Evolutionary conservation across 805 yeast genomes (phyloP).

Genomic region (Diddensiella caesifluorescens): DNA sequence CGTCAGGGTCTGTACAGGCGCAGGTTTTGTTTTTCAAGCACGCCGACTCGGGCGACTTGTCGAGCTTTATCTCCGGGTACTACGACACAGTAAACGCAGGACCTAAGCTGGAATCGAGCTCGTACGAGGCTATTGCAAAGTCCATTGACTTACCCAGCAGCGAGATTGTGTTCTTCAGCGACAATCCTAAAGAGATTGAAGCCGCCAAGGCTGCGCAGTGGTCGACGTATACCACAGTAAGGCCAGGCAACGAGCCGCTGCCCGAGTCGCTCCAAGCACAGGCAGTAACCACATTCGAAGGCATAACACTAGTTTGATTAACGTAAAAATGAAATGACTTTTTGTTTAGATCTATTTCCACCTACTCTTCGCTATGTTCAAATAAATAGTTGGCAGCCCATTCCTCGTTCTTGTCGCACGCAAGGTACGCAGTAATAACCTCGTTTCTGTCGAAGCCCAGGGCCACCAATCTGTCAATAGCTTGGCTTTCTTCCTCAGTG

Average conservation of each 20-base stretch:
- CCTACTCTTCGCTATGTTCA: slow-evolving; percentile 35
- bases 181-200: slow-evolving; percentile 67
- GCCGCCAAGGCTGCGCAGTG: slow-evolving; percentile 71
- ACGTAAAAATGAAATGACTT: background rate
- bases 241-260: slow-evolving; percentile 67
- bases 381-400: slow-evolving; percentile 90
- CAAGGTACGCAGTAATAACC: slow-evolving; percentile 91
- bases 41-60: slow-evolving; percentile 46
- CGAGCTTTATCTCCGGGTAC: slow-evolving; percentile 53
- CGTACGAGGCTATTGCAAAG: slow-evolving; percentile 54
- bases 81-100: slow-evolving; percentile 87
- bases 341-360: slow-evolving; percentile 4
- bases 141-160: slow-evolving; percentile 33
- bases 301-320: slow-evolving; percentile 2
- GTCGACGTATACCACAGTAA: slow-evolving; percentile 49
- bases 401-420: slow-evolving; percentile 97
- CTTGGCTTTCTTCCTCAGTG: slow-evolving; percentile 78
- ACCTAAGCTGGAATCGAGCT: slow-evolving; percentile 49
- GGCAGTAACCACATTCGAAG: background rate
- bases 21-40: slow-evolving; percentile 72
- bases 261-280: background rate
- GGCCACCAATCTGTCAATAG: slow-evolving; percentile 85
- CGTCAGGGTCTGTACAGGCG: slow-evolving; percentile 85
- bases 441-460: slow-evolving; percentile 85
- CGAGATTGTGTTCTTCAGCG: slow-evolving; percentile 65